These are phyloP conservation scores for Geotrichum histeridarum DNA, from an alignment of 1,139 yeast genomes.

Conservation along the genomic window DNA sequence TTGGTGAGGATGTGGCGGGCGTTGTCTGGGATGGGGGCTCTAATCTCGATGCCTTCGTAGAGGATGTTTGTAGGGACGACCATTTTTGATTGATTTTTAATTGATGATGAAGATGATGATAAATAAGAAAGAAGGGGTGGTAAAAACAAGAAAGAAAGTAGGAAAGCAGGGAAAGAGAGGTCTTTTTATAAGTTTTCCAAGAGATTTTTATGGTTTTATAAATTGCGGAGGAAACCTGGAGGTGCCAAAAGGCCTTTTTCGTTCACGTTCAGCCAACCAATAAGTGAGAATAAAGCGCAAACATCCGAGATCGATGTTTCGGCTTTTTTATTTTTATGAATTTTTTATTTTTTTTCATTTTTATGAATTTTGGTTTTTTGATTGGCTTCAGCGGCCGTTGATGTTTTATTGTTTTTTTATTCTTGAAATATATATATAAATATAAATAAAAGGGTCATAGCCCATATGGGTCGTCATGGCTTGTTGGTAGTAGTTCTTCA, in stretches of 20 bases:
- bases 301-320: no score
- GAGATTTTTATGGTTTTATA: background rate
- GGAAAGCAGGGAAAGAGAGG: conserved; percentile 2
- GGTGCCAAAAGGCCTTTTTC: background rate
- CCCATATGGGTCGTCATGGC: no score
- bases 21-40: conserved; percentile 58
- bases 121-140: background rate
- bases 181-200: conserved; percentile 8
- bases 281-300: background rate
- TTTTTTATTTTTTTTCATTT: no score
- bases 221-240: conserved; percentile 17
- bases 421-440: no score
- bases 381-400: no score
- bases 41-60: conserved; percentile 58
- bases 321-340: no score
- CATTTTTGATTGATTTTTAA: conserved; percentile 24
- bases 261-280: background rate
- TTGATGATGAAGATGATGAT: background rate
- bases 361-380: no score
- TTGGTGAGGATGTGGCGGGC: conserved; percentile 55
- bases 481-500: no score
- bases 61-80: conserved; percentile 33
- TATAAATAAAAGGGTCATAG: no score
- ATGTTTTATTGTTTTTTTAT: no score
- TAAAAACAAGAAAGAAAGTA: background rate